These are phyloP conservation scores for Incumbomyces lentus DNA, from an alignment of 2,329 filamentous ascomycete species.

Conservation along the genomic window DNA sequence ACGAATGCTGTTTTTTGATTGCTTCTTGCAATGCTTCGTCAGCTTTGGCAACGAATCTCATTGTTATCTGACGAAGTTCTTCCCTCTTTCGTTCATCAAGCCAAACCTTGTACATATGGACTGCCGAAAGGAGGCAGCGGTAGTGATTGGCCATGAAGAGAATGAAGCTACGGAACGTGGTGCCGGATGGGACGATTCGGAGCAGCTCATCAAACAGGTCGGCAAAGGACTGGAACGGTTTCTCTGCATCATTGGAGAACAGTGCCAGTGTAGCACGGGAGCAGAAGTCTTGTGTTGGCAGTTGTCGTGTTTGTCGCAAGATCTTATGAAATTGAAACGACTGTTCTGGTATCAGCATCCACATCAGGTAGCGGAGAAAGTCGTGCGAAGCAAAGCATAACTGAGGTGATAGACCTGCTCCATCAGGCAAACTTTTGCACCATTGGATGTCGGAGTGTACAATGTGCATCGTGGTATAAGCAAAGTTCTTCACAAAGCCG, in stretches of 20 bases:
- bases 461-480: slow-evolving; percentile 32
- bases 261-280: slow-evolving; percentile 28
- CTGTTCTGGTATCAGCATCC: background rate
- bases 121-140: background rate
- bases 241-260: slow-evolving; percentile 76
- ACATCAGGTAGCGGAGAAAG: background rate
- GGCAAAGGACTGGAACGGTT: slow-evolving; percentile 73
- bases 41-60: slow-evolving; percentile 17
- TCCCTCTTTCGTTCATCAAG: background rate
- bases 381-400: slow-evolving; percentile 1
- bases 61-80: background rate
- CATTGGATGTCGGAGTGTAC: slow-evolving; percentile 29
- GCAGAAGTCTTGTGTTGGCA: background rate
- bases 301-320: background rate
- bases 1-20: slow-evolving; percentile 33
- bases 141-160: background rate
- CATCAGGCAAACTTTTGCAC: slow-evolving; percentile 20
- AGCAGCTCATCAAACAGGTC: slow-evolving; percentile 24
- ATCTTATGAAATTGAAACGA: background rate
- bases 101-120: background rate
- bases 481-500: slow-evolving; percentile 32
- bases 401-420: slow-evolving; percentile 4
- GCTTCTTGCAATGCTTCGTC: slow-evolving; percentile 30
- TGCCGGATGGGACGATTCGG: background rate
- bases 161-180: background rate